Evolutionary conservation across 495 filamentous ascomycete genomes (phyloP).

Genomic region (Pyrenopolyporus hunteri): DNA sequence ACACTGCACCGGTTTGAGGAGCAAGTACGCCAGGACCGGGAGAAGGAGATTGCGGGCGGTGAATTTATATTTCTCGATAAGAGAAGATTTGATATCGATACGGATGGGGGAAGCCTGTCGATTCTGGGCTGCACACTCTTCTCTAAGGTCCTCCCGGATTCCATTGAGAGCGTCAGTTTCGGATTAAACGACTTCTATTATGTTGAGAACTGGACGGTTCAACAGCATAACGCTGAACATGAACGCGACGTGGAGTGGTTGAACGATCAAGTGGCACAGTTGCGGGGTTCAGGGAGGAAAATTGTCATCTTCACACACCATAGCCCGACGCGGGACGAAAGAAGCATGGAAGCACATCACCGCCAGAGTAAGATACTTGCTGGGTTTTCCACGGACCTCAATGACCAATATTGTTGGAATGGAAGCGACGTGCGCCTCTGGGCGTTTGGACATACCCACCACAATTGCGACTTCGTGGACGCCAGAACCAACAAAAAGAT

Average conservation of each 20-base stretch:
- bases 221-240: constrained; percentile 50
- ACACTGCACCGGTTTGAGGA: constrained; percentile 27
- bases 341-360: constrained; percentile 52
- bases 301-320: constrained; percentile 62
- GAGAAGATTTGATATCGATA: constrained; percentile 46
- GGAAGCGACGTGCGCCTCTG: constrained; percentile 54
- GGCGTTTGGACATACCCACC: constrained; percentile 66
- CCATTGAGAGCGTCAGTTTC: constrained; percentile 36
- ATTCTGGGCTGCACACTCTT: constrained; percentile 60
- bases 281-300: constrained; percentile 45
- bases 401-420: constrained; percentile 51
- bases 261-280: constrained; percentile 51
- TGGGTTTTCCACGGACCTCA: constrained; percentile 52
- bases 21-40: constrained; percentile 18
- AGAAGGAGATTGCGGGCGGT: constrained; percentile 33
- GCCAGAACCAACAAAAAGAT: constrained; percentile 10
- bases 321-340: constrained; percentile 50
- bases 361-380: constrained; percentile 46
- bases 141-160: constrained; percentile 43
- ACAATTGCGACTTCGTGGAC: constrained; percentile 41
- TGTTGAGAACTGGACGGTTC: constrained; percentile 55
- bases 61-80: constrained; percentile 57
- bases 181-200: constrained; percentile 58
- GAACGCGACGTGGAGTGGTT: constrained; percentile 56
- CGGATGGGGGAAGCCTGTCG: constrained; percentile 30